These are phyloP conservation scores for Gomphus bonarii DNA, from an alignment of 1,284 basidiomycete genomes.

Conservation along the genomic window DNA sequence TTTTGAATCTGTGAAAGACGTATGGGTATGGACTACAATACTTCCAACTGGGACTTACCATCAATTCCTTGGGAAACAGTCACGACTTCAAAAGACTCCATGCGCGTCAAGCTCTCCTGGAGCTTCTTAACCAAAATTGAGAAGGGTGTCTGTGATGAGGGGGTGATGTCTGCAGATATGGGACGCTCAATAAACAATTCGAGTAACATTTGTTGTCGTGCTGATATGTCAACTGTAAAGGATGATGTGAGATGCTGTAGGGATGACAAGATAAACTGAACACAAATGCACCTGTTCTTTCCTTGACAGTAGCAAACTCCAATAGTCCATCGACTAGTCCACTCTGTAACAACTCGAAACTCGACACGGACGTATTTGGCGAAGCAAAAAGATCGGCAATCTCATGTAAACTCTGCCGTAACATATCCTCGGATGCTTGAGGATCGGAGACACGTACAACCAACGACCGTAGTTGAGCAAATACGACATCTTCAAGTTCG, in stretches of 20 bases:
- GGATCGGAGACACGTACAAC: conserved; percentile 51
- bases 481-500: conserved; percentile 48
- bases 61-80: conserved; percentile 72
- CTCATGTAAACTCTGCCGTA: conserved; percentile 56
- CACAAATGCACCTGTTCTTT: conserved; percentile 36
- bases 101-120: conserved; percentile 85
- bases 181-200: conserved; percentile 59
- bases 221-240: conserved; percentile 38
- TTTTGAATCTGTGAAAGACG: conserved; percentile 53
- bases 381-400: conserved; percentile 75
- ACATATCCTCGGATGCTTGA: conserved; percentile 51
- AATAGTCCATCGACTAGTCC: conserved; percentile 86
- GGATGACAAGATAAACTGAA: conserved; percentile 9
- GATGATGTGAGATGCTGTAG: background rate
- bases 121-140: conserved; percentile 85
- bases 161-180: conserved; percentile 29
- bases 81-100: conserved; percentile 91
- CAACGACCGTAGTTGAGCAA: conserved; percentile 52
- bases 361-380: conserved; percentile 72
- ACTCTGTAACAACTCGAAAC: conserved; percentile 92
- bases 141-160: conserved; percentile 50
- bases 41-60: conserved; percentile 34
- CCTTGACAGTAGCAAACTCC: conserved; percentile 66
- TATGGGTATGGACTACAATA: conserved; percentile 1
- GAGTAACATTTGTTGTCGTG: conserved; percentile 63